Evolutionary conservation across 208 protist species (phyloP).

Genomic region (Wallacemonas rigidus): DNA sequence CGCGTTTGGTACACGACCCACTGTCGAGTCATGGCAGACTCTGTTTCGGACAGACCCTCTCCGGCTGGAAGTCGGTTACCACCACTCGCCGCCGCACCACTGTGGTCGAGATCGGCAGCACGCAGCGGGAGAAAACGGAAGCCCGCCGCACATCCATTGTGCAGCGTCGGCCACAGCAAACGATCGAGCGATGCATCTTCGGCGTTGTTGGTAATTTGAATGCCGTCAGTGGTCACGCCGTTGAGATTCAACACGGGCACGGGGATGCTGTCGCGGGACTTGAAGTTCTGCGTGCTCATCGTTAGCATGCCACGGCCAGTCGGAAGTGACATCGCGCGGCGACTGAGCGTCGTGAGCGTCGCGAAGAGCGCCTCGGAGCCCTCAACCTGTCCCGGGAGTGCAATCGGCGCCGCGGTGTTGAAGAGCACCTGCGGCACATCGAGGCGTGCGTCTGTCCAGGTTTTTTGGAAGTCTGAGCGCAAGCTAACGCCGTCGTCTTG

Average conservation of each 20-base stretch:
- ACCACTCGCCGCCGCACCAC: neutral
- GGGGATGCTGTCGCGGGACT: constrained; percentile 76
- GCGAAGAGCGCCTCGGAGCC: constrained; percentile 52
- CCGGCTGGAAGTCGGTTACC: neutral
- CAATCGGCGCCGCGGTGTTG: constrained; percentile 72
- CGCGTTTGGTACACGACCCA: constrained; percentile 91
- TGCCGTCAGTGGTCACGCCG: constrained; percentile 68
- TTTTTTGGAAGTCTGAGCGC: constrained; percentile 66
- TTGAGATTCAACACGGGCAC: constrained; percentile 70
- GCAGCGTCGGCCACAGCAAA: constrained; percentile 79
- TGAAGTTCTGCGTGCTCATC: constrained; percentile 82
- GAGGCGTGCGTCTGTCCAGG: constrained; percentile 70
- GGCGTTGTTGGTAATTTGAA: constrained; percentile 58
- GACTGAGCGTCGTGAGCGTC: constrained; percentile 48
- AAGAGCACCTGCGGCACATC: constrained; percentile 74
- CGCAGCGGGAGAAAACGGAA: constrained; percentile 77
- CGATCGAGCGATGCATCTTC: constrained; percentile 36
- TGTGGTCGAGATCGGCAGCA: neutral
- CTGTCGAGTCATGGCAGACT: constrained; percentile 64
- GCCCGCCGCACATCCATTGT: constrained; percentile 86
- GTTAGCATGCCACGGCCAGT: constrained; percentile 84
- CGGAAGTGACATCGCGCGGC: constrained; percentile 53
- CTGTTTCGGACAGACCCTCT: constrained; percentile 15
- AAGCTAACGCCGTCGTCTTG: constrained; percentile 86
- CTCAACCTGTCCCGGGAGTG: constrained; percentile 50